A percentile compares a stretch with the other conserved stretches of the same genome.
Evolutionary conservation across 1,139 yeast species (phyloP).

Genomic region (Candida sp.): DNA sequence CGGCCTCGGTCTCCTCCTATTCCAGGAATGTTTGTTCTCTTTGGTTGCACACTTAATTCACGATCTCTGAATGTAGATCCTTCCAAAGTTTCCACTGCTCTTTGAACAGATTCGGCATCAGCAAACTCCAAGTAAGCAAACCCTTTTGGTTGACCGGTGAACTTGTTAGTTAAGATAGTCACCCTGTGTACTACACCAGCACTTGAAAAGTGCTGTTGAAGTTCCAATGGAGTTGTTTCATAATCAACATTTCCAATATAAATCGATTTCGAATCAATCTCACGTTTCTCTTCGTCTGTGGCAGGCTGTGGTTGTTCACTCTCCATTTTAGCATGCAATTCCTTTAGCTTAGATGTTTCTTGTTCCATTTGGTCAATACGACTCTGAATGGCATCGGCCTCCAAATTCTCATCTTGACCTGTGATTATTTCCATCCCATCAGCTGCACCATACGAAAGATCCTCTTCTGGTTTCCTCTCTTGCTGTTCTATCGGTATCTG

Average conservation of each 20-base stretch:
- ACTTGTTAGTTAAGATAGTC: conserved; percentile 70
- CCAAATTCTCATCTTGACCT: conserved; percentile 5
- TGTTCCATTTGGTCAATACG: conserved; percentile 24
- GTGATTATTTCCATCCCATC: conserved; percentile 4
- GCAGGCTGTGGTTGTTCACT: conserved; percentile 8
- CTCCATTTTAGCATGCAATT: conserved; percentile 20
- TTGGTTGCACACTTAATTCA: conserved; percentile 66
- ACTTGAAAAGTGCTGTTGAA: conserved; percentile 71
- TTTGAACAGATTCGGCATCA: conserved; percentile 56
- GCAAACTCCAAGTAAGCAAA: conserved; percentile 83
- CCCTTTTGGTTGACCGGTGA: conserved; percentile 80
- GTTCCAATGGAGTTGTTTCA: conserved; percentile 73
- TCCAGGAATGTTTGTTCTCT: conserved; percentile 81
- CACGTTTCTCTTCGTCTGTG: conserved; percentile 34
- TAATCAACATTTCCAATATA: conserved; percentile 89
- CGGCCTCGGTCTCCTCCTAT: conserved; percentile 40
- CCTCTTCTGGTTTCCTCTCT: conserved; percentile 6
- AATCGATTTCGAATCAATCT: conserved; percentile 70
- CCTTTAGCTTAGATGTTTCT: conserved; percentile 25
- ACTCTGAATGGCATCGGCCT: conserved; percentile 4
- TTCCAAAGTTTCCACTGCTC: conserved; percentile 61
- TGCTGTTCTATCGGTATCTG: conserved; percentile 13
- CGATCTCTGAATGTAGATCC: conserved; percentile 68
- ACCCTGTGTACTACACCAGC: conserved; percentile 83
- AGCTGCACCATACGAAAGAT: conserved; percentile 1